Evolutionary conservation across 2,329 filamentous ascomycete species (phyloP), one percentile per base, ranked within the genome.

Genomic region (Ustilaginoidea virens): DNA sequence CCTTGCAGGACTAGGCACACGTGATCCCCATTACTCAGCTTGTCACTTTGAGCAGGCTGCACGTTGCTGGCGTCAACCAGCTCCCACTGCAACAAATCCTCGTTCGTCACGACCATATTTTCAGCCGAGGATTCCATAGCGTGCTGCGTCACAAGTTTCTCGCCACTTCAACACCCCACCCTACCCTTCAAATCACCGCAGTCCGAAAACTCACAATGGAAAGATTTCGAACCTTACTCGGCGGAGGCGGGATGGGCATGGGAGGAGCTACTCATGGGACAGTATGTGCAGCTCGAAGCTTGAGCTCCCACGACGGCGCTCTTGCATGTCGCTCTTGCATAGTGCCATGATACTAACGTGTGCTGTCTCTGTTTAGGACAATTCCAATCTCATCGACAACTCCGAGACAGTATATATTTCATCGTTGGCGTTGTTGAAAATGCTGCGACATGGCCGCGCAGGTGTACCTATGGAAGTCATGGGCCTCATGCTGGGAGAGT

Each of bases 401-500:
- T 93, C 87, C 46, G 90, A 98, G 64, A 98, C 90, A 19, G 90
- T 98, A 43, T 93, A 98, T 63, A 98, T 98, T 47, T 98, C 90
- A 29, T 98, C 90, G 27, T 74, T 98, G 36, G 90, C 90, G 29
- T 69, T 98, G 30, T 68, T 98, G 45, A 98, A 98, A 70, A 98
- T 98, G 90, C 69, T 98, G 56, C 78, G 90, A 53, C 90, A 98
- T 58, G 90, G 90, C 39, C 80, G 90, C 42, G 90, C 90, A 23
- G 90, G 90, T 63, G 90, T 98, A 40, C 90, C 90, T 13, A 98
- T 98, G 90, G 90, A 98, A 66, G 90, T 98, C 53, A 98, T 98
- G 90, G 90, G 90, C 37, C 65, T 98, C 52, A 98, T 98, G 90
- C 61, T 96, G 47, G 90, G 90, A 53, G 90, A 96, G 55, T 96